phyloP scores from a whole-genome alignment of 2,329 filamentous ascomycete genomes.

The Acephala macrosclerotiorum region DNA sequence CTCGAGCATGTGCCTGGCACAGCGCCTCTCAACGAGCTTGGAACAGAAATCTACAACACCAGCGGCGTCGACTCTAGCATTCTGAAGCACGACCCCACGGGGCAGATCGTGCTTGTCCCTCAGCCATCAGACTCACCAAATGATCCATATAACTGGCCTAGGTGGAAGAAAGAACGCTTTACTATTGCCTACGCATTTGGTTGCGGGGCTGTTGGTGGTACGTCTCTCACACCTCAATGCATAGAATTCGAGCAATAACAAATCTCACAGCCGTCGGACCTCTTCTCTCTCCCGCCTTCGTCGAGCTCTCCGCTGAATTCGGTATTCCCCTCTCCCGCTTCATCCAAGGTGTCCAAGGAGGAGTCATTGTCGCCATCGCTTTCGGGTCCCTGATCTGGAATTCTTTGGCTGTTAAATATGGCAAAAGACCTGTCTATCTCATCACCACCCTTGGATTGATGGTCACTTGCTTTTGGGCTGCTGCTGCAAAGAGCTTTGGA shows the following conservation, averaged over 20 bases:
- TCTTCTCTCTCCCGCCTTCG: conserved; percentile 47
- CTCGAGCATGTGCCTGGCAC: conserved; percentile 39
- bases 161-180: conserved; percentile 46
- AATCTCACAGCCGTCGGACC: conserved; percentile 46
- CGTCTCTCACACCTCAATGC: conserved; percentile 22
- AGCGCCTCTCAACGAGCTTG: conserved; percentile 44
- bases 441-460: conserved; percentile 46
- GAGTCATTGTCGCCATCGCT: conserved; percentile 49
- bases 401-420: conserved; percentile 44
- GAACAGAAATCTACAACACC: conserved; percentile 42
- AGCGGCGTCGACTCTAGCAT: conserved; percentile 31
- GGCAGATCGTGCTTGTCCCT: conserved; percentile 59
- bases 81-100: conserved; percentile 46
- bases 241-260: neutral
- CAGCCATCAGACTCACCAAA: conserved; percentile 59
- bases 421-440: conserved; percentile 37
- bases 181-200: conserved; percentile 50
- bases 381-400: conserved; percentile 50
- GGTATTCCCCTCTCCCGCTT: conserved; percentile 44
- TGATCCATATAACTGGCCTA: conserved; percentile 59
- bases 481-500: conserved; percentile 45
- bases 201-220: conserved; percentile 51
- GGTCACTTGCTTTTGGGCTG: conserved; percentile 47
- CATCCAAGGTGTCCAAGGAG: conserved; percentile 44
- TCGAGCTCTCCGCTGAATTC: conserved; percentile 45